These are phyloP conservation scores for Trichopus zeylanicus DNA, from an alignment of 116 monocot species.

Conservation along the genomic window DNA sequence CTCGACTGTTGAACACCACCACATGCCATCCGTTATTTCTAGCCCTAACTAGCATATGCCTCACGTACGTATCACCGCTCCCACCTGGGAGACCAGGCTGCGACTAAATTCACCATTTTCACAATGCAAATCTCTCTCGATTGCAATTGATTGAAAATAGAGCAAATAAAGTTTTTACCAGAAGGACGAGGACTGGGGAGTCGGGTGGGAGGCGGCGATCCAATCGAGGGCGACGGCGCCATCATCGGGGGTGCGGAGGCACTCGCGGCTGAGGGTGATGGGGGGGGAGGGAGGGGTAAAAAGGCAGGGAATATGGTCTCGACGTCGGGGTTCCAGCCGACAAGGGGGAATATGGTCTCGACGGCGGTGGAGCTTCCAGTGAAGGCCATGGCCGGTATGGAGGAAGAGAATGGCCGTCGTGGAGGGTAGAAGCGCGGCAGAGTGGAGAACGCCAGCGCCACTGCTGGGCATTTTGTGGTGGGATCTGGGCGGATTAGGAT, in stretches of 20 bases:
- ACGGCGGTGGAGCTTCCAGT: slow-evolving; percentile 55
- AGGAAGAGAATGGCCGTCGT: neutral
- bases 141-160: neutral
- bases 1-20: slow-evolving; percentile 88
- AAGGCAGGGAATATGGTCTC: slow-evolving; percentile 93
- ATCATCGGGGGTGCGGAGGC: slow-evolving; percentile 58
- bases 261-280: slow-evolving; percentile 62
- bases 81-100: slow-evolving; percentile 98
- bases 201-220: slow-evolving; percentile 39
- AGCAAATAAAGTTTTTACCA: slow-evolving; percentile 32
- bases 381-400: slow-evolving; percentile 33
- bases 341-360: slow-evolving; percentile 82
- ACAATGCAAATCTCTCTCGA: neutral
- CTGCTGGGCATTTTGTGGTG: too few relatives aligned
- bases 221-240: slow-evolving; percentile 84
- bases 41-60: slow-evolving; percentile 77
- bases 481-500: too few relatives aligned
- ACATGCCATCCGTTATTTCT: slow-evolving; percentile 76
- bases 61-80: slow-evolving; percentile 83
- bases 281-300: slow-evolving; percentile 61
- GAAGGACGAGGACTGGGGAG: slow-evolving; percentile 67
- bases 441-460: too few relatives aligned
- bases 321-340: slow-evolving; percentile 71
- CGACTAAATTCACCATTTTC: slow-evolving; percentile 2
- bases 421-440: too few relatives aligned